Base-by-base conservation (phyloP, 129 eudicot species). In the Artemisia annua region DNA sequence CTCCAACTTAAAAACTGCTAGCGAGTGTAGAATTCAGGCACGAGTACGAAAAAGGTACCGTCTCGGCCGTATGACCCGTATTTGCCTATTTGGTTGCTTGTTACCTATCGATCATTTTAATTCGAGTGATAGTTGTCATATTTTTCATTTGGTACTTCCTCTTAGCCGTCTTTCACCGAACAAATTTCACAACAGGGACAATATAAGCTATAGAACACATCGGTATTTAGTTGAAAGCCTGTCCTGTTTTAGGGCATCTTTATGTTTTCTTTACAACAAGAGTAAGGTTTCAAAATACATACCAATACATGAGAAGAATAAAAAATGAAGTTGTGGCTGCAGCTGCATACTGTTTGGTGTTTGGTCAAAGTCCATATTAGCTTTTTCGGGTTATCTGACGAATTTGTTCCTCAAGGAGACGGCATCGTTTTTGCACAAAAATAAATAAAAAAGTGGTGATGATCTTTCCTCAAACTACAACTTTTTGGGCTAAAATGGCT, bases 401-500 rank as follows among this genome's bases (percentile, higher is more conserved):
- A 53, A 17, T 26, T 18, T 62, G 44, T 39, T 52, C 7, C 57
- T 32, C 5, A 16, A 66, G 57, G 6, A 20, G 44, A 49, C 20
- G 28, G 64, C 32, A 4, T 16, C 0, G 58, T 11, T n/a, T 26
- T 13, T 28, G 13, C 32, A 48, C 16, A 10, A 48, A 58, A 59
- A 76, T 15, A 20, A 59, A 48, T 58, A 58, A 77, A 55, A 39
- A 3, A 35, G 55, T 24, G 56, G 64, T 17, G 11, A 20, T 15
- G 63, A 67, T 60, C 14, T 55, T 2, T 14, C 55, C 39, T 78
- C 75, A 78, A 46, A 51, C 78, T 44, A 65, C 77, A 64, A 71
- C 78, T 16, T 73, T 67, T 78, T 74, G 83, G 63, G 92, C 76
- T 64, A 93, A 66, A 67, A 93, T 86, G 16, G 96, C 89, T 84